Percentiles rank a stretch among this genome's conserved stretches.
phyloP scores from a whole-genome alignment of 2,329 filamentous ascomycete species.

The Fusarium guadeloupense region DNA sequence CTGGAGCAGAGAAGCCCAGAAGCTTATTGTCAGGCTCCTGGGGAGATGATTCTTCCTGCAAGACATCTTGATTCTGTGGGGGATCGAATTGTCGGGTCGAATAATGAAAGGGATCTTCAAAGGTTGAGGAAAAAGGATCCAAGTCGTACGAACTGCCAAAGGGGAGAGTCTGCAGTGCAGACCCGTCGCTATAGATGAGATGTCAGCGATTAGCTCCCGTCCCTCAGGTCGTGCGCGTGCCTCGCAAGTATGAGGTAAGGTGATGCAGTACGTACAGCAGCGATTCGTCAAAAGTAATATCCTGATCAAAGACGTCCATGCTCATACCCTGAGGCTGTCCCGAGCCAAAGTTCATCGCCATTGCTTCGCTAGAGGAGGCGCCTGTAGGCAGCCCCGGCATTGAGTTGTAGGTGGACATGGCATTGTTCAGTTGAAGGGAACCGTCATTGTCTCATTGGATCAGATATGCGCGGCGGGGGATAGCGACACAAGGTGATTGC shows the following conservation, averaged over 20 bases:
- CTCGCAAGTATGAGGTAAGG: slow-evolving; percentile 8
- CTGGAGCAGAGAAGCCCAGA: slow-evolving; percentile 75
- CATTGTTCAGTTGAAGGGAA: slow-evolving; percentile 52
- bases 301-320: slow-evolving; percentile 63
- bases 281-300: slow-evolving; percentile 65
- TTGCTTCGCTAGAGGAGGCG: slow-evolving; percentile 56
- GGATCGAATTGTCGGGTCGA: slow-evolving; percentile 59
- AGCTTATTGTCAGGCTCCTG: slow-evolving; percentile 74
- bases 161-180: slow-evolving; percentile 52
- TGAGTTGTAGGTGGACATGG: slow-evolving; percentile 67
- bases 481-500: slow-evolving; percentile 28
- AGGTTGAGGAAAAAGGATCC: slow-evolving; percentile 67
- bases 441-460: slow-evolving; percentile 45
- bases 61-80: slow-evolving; percentile 54
- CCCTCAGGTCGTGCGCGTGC: slow-evolving; percentile 17
- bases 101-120: slow-evolving; percentile 73
- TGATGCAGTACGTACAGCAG: slow-evolving; percentile 57
- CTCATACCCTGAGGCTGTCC: slow-evolving; percentile 50
- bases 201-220: slow-evolving; percentile 22
- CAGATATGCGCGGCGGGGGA: slow-evolving; percentile 32
- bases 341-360: slow-evolving; percentile 55
- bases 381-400: slow-evolving; percentile 61
- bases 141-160: slow-evolving; percentile 70
- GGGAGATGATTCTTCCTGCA: slow-evolving; percentile 59
- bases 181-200: slow-evolving; percentile 45